Conservation (phyloP, 495 filamentous ascomycete species). For the Penicillium arizonense region DNA sequence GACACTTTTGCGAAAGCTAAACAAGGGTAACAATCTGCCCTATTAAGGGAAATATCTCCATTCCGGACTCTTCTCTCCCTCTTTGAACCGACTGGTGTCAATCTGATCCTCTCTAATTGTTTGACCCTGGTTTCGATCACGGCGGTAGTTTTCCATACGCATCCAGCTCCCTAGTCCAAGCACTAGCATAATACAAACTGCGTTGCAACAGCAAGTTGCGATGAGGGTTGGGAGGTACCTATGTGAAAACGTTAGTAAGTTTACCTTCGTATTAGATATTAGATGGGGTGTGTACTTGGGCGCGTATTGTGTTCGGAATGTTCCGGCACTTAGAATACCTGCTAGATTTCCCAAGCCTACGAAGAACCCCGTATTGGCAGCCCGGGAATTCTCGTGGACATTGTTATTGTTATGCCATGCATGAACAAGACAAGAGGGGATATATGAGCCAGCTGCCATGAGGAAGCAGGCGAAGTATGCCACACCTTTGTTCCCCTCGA, state of each 20-base stretch:
- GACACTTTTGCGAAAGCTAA: too few relatives aligned
- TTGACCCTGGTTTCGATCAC: conserved; percentile 57
- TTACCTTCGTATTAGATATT: too few relatives aligned
- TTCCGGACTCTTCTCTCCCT: conserved; percentile 56
- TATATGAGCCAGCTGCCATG: conserved; percentile 61
- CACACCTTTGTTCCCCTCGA: conserved; percentile 51
- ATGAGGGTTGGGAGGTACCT: conserved; percentile 62
- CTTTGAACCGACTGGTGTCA: conserved; percentile 58
- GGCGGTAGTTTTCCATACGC: conserved; percentile 61
- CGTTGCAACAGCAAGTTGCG: conserved; percentile 71
- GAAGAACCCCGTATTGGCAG: conserved; percentile 37
- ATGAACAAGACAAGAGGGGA: conserved; percentile 39
- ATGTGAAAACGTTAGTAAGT: neutral
- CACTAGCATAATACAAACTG: conserved; percentile 54
- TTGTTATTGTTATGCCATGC: conserved; percentile 74
- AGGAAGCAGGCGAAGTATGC: conserved; percentile 73
- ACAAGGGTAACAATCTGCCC: neutral
- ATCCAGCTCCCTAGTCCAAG: conserved; percentile 59
- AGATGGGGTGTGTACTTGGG: conserved; percentile 49
- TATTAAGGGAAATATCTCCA: conserved; percentile 61
- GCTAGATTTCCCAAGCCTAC: conserved; percentile 71
- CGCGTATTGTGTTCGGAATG: conserved; percentile 64
- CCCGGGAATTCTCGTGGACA: conserved; percentile 59
- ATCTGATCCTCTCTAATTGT: conserved; percentile 55
- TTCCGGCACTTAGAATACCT: conserved; percentile 67